Percentiles rank a stretch among this genome's conserved stretches.
Conservation (phyloP, 1,284 basidiomycete species). For the Volvariella surrecta region DNA sequence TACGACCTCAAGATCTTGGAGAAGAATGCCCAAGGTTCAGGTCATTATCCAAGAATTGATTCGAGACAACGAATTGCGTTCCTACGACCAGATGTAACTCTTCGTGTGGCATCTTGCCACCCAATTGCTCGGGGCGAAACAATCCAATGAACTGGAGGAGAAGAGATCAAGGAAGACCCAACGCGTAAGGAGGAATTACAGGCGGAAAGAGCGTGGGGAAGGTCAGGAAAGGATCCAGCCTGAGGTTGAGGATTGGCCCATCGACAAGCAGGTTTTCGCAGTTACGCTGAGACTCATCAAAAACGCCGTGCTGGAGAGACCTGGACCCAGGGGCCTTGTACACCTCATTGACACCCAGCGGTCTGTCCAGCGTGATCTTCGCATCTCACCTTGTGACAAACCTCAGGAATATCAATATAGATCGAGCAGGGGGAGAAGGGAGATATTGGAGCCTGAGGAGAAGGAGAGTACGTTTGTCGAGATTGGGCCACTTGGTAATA, state of each 20-base stretch:
- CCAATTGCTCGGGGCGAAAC: no score
- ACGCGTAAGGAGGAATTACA: background rate
- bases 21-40: conserved; percentile 24
- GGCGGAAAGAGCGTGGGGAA: background rate
- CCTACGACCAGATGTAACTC: conserved; percentile 9
- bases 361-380: conserved; percentile 23
- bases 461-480: no score
- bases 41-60: conserved; percentile 24
- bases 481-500: no score
- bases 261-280: conserved; percentile 5
- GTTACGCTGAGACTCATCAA: conserved; percentile 17
- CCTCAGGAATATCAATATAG: no score
- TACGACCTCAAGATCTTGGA: conserved; percentile 17
- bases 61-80: conserved; percentile 18
- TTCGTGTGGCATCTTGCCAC: no score
- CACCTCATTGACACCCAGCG: conserved; percentile 37
- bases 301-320: conserved; percentile 14
- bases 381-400: no score
- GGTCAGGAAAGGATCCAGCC: conserved; percentile 7
- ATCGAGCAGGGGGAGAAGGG: no score
- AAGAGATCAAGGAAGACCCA: conserved; percentile 5
- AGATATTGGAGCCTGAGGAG: no score
- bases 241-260: background rate
- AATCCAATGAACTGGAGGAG: conserved; percentile 5
- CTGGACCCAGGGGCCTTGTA: conserved; percentile 24